phyloP scores from a whole-genome alignment of 192 early-diverging fungal species.

The Backusella psychrophila region DNA sequence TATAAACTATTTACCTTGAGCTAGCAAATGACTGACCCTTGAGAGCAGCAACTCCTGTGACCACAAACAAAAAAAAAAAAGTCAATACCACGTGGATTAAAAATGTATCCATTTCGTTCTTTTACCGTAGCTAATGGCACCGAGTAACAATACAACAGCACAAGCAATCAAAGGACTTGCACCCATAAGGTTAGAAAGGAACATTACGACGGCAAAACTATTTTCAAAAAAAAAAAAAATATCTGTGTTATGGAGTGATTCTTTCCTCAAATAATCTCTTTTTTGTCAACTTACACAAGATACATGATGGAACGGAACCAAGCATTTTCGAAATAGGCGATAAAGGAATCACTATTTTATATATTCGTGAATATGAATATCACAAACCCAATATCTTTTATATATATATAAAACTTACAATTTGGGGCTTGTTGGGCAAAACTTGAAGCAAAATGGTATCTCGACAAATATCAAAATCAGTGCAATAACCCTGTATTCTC shows the following conservation, averaged over 20 bases:
- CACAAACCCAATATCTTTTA: not conserved
- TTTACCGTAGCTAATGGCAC: constrained; percentile 37
- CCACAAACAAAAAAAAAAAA: not conserved
- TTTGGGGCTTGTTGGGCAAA: constrained; percentile 47
- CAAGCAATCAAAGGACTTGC: constrained; percentile 32
- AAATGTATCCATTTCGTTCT: not conserved
- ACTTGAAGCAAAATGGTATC: constrained; percentile 50
- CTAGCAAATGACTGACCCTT: constrained; percentile 42
- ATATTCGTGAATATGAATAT: not conserved
- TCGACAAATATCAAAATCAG: constrained; percentile 49
- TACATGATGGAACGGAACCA: constrained; percentile 46
- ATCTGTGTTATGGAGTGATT: not conserved
- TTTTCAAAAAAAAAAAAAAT: not conserved
- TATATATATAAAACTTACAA: constrained; percentile 35
- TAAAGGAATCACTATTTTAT: constrained; percentile 40
- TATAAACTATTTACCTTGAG: constrained; percentile 12
- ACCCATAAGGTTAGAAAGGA: constrained; percentile 40
- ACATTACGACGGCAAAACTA: constrained; percentile 48
- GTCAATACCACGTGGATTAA: too few species aligned
- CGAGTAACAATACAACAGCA: constrained; percentile 34
- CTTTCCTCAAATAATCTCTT: not conserved
- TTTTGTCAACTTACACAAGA: constrained; percentile 39
- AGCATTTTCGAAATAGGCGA: constrained; percentile 47
- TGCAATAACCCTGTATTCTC: constrained; percentile 46
- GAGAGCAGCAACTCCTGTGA: constrained; percentile 25